A percentile compares a stretch with the other conserved stretches of the same genome.
phyloP scores from a whole-genome alignment of 306 rosid genomes.

The Pterocarpus macrocarpus region DNA sequence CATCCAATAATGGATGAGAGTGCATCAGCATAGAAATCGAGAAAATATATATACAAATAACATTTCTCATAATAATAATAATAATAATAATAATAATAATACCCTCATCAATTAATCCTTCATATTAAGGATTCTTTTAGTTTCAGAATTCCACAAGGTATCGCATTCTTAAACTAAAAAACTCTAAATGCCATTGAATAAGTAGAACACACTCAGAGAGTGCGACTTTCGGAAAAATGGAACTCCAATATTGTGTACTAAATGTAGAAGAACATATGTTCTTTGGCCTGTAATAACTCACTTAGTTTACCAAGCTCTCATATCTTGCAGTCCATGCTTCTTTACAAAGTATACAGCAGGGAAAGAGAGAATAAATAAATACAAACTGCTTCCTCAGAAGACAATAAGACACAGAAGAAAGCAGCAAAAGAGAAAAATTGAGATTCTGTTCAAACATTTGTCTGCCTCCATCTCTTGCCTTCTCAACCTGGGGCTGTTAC shows the following conservation, averaged over 20 bases:
- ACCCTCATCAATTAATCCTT: not conserved
- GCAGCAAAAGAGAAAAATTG: conserved; percentile 86
- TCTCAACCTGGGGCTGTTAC: conserved; percentile 70
- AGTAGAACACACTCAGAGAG: not conserved
- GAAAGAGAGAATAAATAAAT: conserved; percentile 46
- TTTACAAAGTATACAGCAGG: conserved; percentile 51
- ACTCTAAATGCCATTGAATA: not conserved
- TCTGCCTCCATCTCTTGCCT: conserved; percentile 88
- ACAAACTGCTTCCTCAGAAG: conserved; percentile 56
- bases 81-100: too few relatives aligned
- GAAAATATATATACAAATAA: too few relatives aligned
- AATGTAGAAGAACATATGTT: not conserved
- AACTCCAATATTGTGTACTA: conserved; percentile 10
- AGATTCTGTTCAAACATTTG: conserved; percentile 82
- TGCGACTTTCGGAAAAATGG: not conserved
- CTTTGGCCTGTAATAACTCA: conserved; percentile 36
- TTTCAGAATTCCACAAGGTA: not conserved
- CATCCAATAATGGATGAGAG: too few relatives aligned
- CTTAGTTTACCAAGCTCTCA: conserved; percentile 5
- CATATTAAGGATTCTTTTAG: not conserved
- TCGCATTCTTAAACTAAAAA: not conserved
- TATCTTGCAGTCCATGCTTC: conserved; percentile 30
- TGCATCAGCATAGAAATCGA: too few relatives aligned
- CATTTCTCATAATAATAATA: too few relatives aligned
- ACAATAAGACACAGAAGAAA: conserved; percentile 80